Evolutionary conservation across 139 green algal genomes (phyloP), one percentile per base, ranked within the genome.

Genomic region (Protoeuglena noctilucae): DNA sequence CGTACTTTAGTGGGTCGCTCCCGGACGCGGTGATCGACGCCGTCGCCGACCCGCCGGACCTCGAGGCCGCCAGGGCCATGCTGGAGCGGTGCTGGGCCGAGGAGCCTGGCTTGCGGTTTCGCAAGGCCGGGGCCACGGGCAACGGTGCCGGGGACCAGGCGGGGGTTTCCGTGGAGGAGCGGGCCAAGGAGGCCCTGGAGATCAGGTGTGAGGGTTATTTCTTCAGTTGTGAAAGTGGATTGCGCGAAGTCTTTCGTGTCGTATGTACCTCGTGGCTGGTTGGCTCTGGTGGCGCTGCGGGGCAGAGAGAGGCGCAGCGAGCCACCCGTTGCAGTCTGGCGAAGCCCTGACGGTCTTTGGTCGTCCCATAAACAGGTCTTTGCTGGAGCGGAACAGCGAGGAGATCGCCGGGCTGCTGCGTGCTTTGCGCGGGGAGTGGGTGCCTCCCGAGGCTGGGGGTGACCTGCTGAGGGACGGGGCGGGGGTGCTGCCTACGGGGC

Each of bases 381-480:
- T 97, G 55, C 71, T 97, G 59, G 23, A 43, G 24, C 61, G 51
- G 2, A 96, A 93, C 68, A 82, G 65, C 0, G 74, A 94, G 67
- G 88, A 96, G 68, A 51, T 96, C 51, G 27, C 5, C 0, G 57
- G 61, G 1, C 50, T 94, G 43, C 21, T 88, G 19, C 51, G 65
- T 1, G 89, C 77, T 0, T 69, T 98, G 40, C 77, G 79, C 27
- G 86, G 90, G 1, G 77, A 86, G 54, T 97, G 88, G 57, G 73
- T 98, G 22, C 68, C 69, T 12, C 76, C 89, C 4, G 88, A 82
- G 55, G 75, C 83, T 19, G 90, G 90, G 0, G 89, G 90, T 0
- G 90, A 98, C 67, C 73, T 98, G 62, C 74, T 98, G 56, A 49
- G 90, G 7, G 90, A 98, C 55, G 90, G 90, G 0, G 68, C 82